These are phyloP conservation scores for Rhizodiscina lignyota DNA, from an alignment of 495 filamentous ascomycete genomes.

Conservation along the genomic window DNA sequence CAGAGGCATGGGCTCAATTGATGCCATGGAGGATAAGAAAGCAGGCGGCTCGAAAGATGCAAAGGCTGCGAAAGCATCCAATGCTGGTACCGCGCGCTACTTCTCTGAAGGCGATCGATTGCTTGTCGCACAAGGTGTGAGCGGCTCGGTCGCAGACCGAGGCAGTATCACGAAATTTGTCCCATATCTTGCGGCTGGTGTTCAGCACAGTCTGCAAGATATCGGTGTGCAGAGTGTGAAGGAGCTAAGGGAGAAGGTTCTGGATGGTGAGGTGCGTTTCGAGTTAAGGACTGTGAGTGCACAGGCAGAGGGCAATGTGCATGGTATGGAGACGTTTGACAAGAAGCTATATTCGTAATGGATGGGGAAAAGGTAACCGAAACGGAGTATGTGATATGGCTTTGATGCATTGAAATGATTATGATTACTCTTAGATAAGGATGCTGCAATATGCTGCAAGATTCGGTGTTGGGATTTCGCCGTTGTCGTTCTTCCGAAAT, in stretches of 20 bases:
- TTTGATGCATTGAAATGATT: too few relatives aligned
- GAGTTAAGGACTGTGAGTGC: slow-evolving; percentile 89
- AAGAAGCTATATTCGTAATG: slow-evolving; percentile 99
- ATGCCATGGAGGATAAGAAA: slow-evolving; percentile 99
- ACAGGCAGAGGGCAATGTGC: slow-evolving; percentile 87
- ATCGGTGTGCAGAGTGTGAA: slow-evolving; percentile 67
- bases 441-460: too few relatives aligned
- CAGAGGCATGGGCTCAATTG: slow-evolving; percentile 95
- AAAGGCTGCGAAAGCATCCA: slow-evolving; percentile 73
- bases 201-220: slow-evolving; percentile 96
- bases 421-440: too few relatives aligned
- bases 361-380: too few relatives aligned
- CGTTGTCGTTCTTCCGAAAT: too few relatives aligned
- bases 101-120: slow-evolving; percentile 93
- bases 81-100: slow-evolving; percentile 94
- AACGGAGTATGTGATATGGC: too few relatives aligned
- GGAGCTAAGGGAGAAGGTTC: slow-evolving; percentile 60
- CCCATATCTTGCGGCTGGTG: slow-evolving; percentile 82
- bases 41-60: slow-evolving; percentile 51
- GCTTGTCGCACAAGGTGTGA: slow-evolving; percentile 93
- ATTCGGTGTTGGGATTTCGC: too few relatives aligned
- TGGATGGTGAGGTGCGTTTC: slow-evolving; percentile 67
- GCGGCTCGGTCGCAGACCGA: slow-evolving; percentile 52
- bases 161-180: slow-evolving; percentile 85
- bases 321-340: slow-evolving; percentile 92